Evolutionary conservation across 306 rosid genomes (phyloP).

Genomic region (Potentilla sterilis): DNA sequence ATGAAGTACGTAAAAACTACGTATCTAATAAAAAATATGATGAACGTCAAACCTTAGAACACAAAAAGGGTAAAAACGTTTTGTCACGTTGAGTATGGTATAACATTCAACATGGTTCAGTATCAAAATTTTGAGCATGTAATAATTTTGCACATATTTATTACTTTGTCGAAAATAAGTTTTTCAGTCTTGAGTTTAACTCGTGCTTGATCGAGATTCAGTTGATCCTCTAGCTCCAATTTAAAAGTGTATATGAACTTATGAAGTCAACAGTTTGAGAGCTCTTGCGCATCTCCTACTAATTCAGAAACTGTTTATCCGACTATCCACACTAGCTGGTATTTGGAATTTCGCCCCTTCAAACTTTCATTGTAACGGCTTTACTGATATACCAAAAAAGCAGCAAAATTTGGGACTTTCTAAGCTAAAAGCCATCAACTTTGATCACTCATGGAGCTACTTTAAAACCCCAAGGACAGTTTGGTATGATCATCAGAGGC

Average conservation of each 20-base stretch:
- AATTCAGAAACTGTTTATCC: not conserved
- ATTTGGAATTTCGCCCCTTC: too few species aligned
- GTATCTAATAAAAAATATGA: not conserved
- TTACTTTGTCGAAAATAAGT: not conserved
- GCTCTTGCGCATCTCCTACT: not conserved
- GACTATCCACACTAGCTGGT: too few species aligned
- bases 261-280: too few species aligned
- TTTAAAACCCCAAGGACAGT: not conserved
- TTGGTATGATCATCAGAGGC: not conserved
- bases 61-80: not conserved
- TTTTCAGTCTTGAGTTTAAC: not conserved
- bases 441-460: not conserved
- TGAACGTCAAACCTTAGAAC: not conserved
- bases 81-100: not conserved
- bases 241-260: too few species aligned
- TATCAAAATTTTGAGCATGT: too few species aligned
- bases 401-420: not conserved
- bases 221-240: not conserved
- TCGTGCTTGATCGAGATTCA: not conserved
- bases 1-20: not conserved
- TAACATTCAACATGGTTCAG: too few species aligned
- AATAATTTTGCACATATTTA: too few species aligned
- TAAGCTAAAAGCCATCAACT: not conserved
- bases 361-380: not conserved
- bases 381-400: not conserved